These are phyloP conservation scores for Gastroboletus turbinatus DNA, from an alignment of 1,284 basidiomycete genomes.

Conservation along the genomic window DNA sequence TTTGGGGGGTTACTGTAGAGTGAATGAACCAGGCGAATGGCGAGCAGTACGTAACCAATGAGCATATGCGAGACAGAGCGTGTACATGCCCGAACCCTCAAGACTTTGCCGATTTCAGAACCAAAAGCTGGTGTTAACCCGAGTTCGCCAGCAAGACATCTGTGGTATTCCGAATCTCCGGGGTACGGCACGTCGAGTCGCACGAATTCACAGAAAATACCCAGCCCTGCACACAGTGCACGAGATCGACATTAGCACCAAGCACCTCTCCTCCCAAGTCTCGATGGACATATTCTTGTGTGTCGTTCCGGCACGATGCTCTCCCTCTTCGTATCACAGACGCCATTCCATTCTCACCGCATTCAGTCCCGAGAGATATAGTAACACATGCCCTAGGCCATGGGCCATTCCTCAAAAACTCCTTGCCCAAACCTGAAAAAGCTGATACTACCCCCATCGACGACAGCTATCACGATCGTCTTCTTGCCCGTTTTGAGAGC, in stretches of 20 bases:
- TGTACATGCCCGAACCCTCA: not conserved
- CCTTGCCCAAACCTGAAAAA: constrained; percentile 90
- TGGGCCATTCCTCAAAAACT: constrained; percentile 80
- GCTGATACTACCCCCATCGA: constrained; percentile 86
- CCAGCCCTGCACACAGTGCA: not conserved
- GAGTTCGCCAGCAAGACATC: not conserved
- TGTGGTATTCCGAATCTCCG: not conserved
- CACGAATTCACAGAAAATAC: not conserved
- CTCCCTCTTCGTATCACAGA: not conserved
- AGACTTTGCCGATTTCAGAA: not conserved
- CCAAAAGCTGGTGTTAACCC: not conserved
- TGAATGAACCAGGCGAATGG: not conserved
- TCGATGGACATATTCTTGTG: not conserved
- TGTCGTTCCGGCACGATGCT: not conserved
- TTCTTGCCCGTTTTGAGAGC: constrained; percentile 85
- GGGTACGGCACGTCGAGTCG: not conserved
- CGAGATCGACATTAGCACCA: not conserved
- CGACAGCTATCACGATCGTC: constrained; percentile 83
- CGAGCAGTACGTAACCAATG: not conserved
- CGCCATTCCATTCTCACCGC: not conserved
- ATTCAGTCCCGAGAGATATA: not conserved
- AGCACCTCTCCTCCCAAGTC: not conserved
- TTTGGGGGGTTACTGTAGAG: not conserved
- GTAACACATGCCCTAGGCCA: constrained; percentile 15
- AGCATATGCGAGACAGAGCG: not conserved